These are phyloP conservation scores for Rosa persica DNA, from an alignment of 306 rosid genomes.

Conservation along the genomic window DNA sequence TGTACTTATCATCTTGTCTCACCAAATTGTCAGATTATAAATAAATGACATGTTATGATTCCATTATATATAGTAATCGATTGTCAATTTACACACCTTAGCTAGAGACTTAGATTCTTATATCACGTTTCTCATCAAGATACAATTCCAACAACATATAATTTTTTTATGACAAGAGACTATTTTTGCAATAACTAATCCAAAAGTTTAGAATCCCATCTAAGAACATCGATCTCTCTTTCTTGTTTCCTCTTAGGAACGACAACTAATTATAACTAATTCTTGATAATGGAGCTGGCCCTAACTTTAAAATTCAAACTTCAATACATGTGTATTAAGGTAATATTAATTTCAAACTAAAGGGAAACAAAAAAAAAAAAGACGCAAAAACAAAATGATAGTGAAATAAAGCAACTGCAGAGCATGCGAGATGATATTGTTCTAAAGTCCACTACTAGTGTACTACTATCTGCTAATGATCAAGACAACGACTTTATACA, in stretches of 20 bases:
- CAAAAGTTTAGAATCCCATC: neutral
- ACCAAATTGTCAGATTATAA: too few species aligned
- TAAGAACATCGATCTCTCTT: neutral
- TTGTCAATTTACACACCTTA: neutral
- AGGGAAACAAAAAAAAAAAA: neutral
- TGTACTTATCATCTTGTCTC: neutral
- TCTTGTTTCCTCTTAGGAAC: neutral
- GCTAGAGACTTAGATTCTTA: too few species aligned
- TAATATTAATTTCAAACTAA: slow-evolving; percentile 17
- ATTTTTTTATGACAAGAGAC: neutral
- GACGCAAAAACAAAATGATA: slow-evolving; percentile 4
- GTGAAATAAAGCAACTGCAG: slow-evolving; percentile 13
- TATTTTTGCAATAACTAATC: neutral
- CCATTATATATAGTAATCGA: neutral
- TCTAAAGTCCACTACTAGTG: slow-evolving; percentile 5
- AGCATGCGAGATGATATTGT: slow-evolving; percentile 17
- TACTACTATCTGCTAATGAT: slow-evolving; percentile 19
- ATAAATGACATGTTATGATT: too few species aligned
- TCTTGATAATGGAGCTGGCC: neutral
- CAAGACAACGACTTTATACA: slow-evolving; percentile 14
- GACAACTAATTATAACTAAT: neutral
- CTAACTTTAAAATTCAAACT: neutral
- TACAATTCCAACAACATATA: neutral
- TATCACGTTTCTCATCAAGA: neutral
- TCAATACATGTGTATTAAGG: neutral